These are phyloP conservation scores for Mycena floridula DNA, from an alignment of 768 basidiomycete species.

Conservation along the genomic window DNA sequence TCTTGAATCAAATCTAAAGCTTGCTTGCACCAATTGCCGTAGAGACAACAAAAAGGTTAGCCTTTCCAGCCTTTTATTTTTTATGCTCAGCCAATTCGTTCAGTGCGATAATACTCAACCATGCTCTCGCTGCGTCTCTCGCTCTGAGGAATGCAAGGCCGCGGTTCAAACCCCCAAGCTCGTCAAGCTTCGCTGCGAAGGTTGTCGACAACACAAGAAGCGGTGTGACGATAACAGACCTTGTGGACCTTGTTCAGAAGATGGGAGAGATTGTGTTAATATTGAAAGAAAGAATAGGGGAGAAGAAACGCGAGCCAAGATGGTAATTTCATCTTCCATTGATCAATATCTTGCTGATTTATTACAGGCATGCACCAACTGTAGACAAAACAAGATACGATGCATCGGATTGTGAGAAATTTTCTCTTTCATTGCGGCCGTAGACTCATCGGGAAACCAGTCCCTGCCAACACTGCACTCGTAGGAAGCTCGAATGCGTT, in stretches of 20 bases:
- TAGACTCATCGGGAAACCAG: conserved; percentile 25
- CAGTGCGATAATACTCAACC: conserved; percentile 63
- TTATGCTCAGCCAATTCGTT: conserved; percentile 3
- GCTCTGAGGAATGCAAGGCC: conserved; percentile 51
- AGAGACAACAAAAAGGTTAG: conserved; percentile 62
- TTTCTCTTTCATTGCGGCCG: not conserved
- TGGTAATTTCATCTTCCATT: conserved; percentile 27
- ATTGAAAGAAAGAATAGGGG: conserved; percentile 35
- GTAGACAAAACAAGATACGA: conserved; percentile 60
- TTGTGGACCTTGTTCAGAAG: conserved; percentile 44
- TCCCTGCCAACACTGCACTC: conserved; percentile 43
- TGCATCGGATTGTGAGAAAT: conserved; percentile 50
- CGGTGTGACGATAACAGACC: conserved; percentile 57
- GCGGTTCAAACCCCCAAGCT: conserved; percentile 51
- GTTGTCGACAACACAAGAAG: conserved; percentile 48
- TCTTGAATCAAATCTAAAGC: no score
- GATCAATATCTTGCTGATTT: conserved; percentile 5
- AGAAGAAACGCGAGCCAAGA: conserved; percentile 55
- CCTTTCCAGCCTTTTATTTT: conserved; percentile 3
- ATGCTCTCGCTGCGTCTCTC: conserved; percentile 51
- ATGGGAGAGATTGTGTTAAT: conserved; percentile 40
- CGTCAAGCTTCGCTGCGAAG: conserved; percentile 54
- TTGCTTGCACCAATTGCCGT: conserved; percentile 55
- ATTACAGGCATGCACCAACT: conserved; percentile 50
- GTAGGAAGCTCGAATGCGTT: conserved; percentile 46